Conservation (phyloP, 345 rosid species). For the Dipteronia sinensis region DNA sequence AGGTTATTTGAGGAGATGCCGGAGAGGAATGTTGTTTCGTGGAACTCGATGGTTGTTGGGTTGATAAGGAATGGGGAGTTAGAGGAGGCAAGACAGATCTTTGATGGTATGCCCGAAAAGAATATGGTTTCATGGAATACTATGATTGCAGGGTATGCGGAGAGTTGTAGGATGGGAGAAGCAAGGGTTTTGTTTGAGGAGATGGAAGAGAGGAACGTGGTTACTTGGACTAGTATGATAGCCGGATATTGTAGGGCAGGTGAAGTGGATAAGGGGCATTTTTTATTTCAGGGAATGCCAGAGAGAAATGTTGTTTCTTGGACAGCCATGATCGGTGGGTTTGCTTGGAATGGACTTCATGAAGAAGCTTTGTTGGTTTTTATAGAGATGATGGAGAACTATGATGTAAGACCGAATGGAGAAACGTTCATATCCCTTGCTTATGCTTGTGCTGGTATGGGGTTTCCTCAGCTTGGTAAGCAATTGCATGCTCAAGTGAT, state of each 20-base stretch:
- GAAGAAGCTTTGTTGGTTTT: slow-evolving; percentile 51
- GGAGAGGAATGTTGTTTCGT: slow-evolving; percentile 60
- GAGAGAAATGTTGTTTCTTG: slow-evolving; percentile 64
- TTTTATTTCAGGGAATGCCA: slow-evolving; percentile 55
- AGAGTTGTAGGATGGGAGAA: slow-evolving; percentile 40
- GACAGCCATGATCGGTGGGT: slow-evolving; percentile 73
- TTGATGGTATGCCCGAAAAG: slow-evolving; percentile 42
- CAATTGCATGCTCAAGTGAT: slow-evolving; percentile 66
- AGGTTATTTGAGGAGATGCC: slow-evolving; percentile 64
- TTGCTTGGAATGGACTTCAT: slow-evolving; percentile 59
- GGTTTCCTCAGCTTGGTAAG: slow-evolving; percentile 49
- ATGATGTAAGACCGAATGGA: slow-evolving; percentile 43
- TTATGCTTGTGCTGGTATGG: slow-evolving; percentile 71
- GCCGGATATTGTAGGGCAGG: slow-evolving; percentile 63
- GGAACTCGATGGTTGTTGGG: slow-evolving; percentile 64
- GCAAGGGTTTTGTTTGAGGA: slow-evolving; percentile 53
- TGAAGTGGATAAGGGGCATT: slow-evolving; percentile 49
- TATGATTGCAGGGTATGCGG: slow-evolving; percentile 55
- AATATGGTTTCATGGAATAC: slow-evolving; percentile 59
- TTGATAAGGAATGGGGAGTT: slow-evolving; percentile 49
- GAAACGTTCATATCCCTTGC: slow-evolving; percentile 75
- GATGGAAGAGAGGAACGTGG: slow-evolving; percentile 50
- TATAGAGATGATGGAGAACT: slow-evolving; percentile 37
- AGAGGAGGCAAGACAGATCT: slow-evolving; percentile 53
- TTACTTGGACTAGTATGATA: slow-evolving; percentile 71